Conservation (phyloP, 1,284 basidiomycete species). For the Fomitiporia mediterranea region DNA sequence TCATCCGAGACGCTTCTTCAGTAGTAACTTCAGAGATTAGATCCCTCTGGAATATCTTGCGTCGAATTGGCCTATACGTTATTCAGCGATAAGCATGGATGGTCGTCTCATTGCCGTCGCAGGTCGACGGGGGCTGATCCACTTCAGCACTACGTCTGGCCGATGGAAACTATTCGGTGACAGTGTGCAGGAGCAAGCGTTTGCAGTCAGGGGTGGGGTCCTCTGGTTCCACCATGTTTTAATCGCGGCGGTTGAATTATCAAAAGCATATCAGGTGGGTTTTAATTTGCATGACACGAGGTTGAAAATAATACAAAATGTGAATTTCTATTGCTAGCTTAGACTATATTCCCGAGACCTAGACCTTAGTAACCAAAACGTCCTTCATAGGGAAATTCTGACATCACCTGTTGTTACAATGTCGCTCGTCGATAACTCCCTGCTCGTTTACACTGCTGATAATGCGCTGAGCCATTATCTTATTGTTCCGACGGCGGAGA, state of each 20-base stretch:
- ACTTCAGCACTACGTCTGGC: constrained; percentile 92
- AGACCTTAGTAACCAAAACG: constrained; percentile 82
- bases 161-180: constrained; percentile 92
- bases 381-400: constrained; percentile 81
- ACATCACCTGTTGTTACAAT: constrained; percentile 77
- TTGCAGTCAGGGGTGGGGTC: constrained; percentile 86
- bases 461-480: constrained; percentile 94
- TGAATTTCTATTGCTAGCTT: constrained; percentile 48
- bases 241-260: constrained; percentile 85
- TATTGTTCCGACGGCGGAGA: constrained; percentile 80
- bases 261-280: constrained; percentile 71
- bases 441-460: constrained; percentile 97
- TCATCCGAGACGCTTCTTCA: background rate
- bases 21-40: constrained; percentile 24
- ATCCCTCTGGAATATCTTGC: constrained; percentile 89
- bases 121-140: constrained; percentile 85
- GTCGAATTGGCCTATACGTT: constrained; percentile 92
- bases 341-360: constrained; percentile 94
- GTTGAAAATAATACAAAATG: background rate
- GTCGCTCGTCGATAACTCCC: constrained; percentile 90
- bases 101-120: constrained; percentile 92
- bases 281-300: background rate
- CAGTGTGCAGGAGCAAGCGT: constrained; percentile 85
- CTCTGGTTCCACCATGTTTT: constrained; percentile 98
- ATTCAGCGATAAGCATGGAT: constrained; percentile 88